Evolutionary conservation across 2,329 filamentous ascomycete species (phyloP).

Genomic region (Colletotrichum sp.): DNA sequence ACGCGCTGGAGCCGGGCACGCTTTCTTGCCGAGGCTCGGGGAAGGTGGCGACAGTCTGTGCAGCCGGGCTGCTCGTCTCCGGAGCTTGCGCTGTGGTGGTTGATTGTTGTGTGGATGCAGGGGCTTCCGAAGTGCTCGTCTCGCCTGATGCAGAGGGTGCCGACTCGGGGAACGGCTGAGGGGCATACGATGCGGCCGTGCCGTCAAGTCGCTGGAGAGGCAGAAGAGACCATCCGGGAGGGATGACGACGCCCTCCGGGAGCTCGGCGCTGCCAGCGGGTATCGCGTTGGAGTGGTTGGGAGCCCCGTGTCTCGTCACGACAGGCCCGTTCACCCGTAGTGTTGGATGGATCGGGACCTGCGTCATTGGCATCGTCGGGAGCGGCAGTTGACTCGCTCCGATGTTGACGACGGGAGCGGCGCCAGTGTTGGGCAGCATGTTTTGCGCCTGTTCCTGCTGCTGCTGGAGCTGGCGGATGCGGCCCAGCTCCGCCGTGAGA

Average conservation of each 20-base stretch:
- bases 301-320: slow-evolving; percentile 52
- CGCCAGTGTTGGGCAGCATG: not conserved
- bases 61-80: not conserved
- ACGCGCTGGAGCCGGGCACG: not conserved
- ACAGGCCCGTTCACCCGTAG: slow-evolving; percentile 44
- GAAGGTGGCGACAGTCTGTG: not conserved
- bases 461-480: slow-evolving; percentile 61
- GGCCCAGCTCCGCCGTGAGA: slow-evolving; percentile 70
- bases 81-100: not conserved
- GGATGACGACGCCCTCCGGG: slow-evolving; percentile 68
- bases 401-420: slow-evolving; percentile 24
- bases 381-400: slow-evolving; percentile 18
- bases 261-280: slow-evolving; percentile 66
- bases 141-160: slow-evolving; percentile 21
- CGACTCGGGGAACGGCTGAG: slow-evolving; percentile 24
- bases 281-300: slow-evolving; percentile 54
- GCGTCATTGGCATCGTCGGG: slow-evolving; percentile 8
- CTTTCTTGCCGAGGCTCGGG: not conserved
- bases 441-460: slow-evolving; percentile 31
- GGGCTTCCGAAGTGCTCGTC: not conserved
- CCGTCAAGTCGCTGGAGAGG: slow-evolving; percentile 62
- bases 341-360: slow-evolving; percentile 7
- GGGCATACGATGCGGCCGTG: slow-evolving; percentile 20
- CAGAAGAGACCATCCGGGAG: slow-evolving; percentile 68
- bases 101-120: not conserved